Evolutionary conservation across 768 basidiomycete species (phyloP).

Genomic region (Hygrophoropsis aurantiaca): DNA sequence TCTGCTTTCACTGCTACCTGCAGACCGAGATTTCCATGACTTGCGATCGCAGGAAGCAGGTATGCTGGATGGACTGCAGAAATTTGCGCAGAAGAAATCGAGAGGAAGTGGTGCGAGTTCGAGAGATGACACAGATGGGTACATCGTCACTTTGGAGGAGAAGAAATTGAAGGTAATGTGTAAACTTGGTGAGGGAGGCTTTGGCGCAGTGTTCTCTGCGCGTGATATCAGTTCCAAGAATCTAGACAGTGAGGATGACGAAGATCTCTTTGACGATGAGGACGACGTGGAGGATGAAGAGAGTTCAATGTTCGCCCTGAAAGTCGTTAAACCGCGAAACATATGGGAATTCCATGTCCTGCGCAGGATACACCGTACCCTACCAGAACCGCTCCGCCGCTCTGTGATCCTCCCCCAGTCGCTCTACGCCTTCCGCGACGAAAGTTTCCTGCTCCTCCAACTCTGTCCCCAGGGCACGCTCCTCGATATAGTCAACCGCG

Average conservation of each 20-base stretch:
- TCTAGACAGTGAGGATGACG: slow-evolving; percentile 39
- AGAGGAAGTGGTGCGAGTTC: slow-evolving; percentile 29
- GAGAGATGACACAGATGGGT: slow-evolving; percentile 35
- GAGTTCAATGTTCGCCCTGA: slow-evolving; percentile 73
- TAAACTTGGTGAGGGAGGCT: slow-evolving; percentile 96
- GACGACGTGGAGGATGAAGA: slow-evolving; percentile 56
- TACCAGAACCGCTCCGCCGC: slow-evolving; percentile 56
- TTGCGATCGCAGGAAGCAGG: slow-evolving; percentile 52
- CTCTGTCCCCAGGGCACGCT: slow-evolving; percentile 90
- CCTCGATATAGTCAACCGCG: slow-evolving; percentile 88
- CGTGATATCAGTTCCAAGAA: slow-evolving; percentile 47
- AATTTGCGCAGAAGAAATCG: slow-evolving; percentile 53
- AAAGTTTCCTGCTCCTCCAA: slow-evolving; percentile 87
- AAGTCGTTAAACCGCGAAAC: slow-evolving; percentile 86
- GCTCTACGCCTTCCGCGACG: slow-evolving; percentile 83
- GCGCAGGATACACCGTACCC: slow-evolving; percentile 66
- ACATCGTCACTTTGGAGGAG: slow-evolving; percentile 62
- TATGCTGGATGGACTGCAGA: slow-evolving; percentile 70
- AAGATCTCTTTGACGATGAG: slow-evolving; percentile 44
- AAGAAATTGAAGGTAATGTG: slow-evolving; percentile 69
- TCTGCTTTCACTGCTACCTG: slow-evolving; percentile 62
- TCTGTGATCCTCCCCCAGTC: slow-evolving; percentile 79
- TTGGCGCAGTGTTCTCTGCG: slow-evolving; percentile 92
- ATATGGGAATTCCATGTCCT: slow-evolving; percentile 93
- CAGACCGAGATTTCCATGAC: slow-evolving; percentile 63